Percentiles rank a stretch among this genome's conserved stretches.
Evolutionary conservation across 345 rosid species (phyloP).

Genomic region (Lepidium didymum): DNA sequence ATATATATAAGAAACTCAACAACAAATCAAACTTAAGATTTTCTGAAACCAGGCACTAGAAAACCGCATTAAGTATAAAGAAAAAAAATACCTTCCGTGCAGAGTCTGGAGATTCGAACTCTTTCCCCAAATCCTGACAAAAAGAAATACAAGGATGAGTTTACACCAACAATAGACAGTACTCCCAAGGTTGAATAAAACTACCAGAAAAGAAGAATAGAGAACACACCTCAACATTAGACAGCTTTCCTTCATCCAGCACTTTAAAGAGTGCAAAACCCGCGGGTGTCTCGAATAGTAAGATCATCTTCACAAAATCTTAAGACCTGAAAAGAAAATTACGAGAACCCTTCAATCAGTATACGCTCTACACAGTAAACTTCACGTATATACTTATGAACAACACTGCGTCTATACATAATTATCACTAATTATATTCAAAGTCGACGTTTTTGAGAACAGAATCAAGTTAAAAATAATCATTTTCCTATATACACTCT

Average conservation of each 20-base stretch:
- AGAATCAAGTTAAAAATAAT: not conserved
- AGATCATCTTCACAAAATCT: slow-evolving; percentile 11
- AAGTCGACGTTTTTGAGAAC: not conserved
- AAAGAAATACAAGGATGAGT: not conserved
- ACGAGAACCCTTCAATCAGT: not conserved
- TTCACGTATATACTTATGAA: not conserved
- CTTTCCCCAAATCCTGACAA: slow-evolving; percentile 53
- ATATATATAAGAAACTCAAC: not conserved
- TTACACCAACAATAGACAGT: not conserved
- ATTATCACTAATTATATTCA: not conserved
- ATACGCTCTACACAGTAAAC: not conserved
- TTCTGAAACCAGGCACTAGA: not conserved
- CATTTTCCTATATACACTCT: not conserved
- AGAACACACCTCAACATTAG: slow-evolving; percentile 56
- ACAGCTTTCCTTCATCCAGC: slow-evolving; percentile 56
- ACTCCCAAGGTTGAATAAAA: not conserved
- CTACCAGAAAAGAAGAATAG: not conserved
- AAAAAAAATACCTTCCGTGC: slow-evolving; percentile 50
- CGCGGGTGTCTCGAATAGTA: slow-evolving; percentile 21
- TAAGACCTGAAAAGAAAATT: not conserved
- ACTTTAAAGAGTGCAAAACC: slow-evolving; percentile 71
- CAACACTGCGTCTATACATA: not conserved
- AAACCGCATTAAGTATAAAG: no score
- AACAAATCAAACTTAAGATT: not conserved
- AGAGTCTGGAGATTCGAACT: slow-evolving; percentile 44